A percentile compares a stretch with the other conserved stretches of the same genome.
phyloP scores from a whole-genome alignment of 768 basidiomycete genomes.

The Lentinus brumalis region DNA sequence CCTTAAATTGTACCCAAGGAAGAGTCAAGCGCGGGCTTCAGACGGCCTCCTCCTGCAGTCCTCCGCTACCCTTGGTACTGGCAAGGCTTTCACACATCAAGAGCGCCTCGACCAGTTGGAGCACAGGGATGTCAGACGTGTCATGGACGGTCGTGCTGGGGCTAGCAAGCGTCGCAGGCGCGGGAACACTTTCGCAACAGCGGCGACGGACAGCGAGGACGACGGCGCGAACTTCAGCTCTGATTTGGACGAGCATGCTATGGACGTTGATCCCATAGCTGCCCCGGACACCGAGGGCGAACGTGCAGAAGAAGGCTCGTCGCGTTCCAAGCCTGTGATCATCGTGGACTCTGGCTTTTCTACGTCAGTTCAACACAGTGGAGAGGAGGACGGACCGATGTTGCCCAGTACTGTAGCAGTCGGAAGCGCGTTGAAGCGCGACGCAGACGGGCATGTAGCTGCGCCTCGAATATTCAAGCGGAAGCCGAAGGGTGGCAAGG shows the following conservation, averaged over 20 bases:
- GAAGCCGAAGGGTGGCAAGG: conserved; percentile 48
- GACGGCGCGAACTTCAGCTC: conserved; percentile 24
- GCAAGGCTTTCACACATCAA: conserved; percentile 59
- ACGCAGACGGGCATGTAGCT: conserved; percentile 60
- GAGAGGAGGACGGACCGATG: conserved; percentile 6
- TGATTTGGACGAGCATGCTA: conserved; percentile 29
- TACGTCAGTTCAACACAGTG: conserved; percentile 11
- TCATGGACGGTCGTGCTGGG: conserved; percentile 48
- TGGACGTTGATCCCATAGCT: conserved; percentile 2
- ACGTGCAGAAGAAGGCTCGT: conserved; percentile 21
- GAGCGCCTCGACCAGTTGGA: conserved; percentile 61
- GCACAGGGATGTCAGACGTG: conserved; percentile 57
- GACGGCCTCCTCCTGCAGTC: conserved; percentile 66
- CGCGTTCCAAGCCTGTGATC: conserved; percentile 25
- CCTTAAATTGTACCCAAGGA: conserved; percentile 45
- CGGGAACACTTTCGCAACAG: neutral
- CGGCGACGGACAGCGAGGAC: conserved; percentile 30
- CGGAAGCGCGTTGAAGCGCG: conserved; percentile 68
- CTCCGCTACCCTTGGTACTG: conserved; percentile 83
- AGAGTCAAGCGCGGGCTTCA: conserved; percentile 71
- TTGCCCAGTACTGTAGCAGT: neutral
- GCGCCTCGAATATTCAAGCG: conserved; percentile 49
- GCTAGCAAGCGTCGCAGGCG: conserved; percentile 49
- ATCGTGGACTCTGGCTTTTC: conserved; percentile 29
- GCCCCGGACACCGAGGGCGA: neutral